Evolutionary conservation across 129 eudicot species (phyloP).

Genomic region (Mikania micrantha): DNA sequence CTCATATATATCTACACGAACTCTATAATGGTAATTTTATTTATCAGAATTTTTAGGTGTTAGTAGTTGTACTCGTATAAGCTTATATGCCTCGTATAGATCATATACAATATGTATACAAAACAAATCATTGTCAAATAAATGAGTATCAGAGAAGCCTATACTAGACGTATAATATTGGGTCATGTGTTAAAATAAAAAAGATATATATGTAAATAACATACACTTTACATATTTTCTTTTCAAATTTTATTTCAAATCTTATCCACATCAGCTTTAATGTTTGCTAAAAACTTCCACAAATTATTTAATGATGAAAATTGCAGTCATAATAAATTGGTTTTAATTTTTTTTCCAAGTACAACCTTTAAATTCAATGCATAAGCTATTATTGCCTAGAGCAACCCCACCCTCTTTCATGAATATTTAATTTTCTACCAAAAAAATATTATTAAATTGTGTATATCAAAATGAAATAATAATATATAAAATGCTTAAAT

Average conservation of each 20-base stretch:
- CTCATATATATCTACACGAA: too few relatives aligned
- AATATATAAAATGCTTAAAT: background rate
- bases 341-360: constrained; percentile 4
- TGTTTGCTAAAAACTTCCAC: constrained; percentile 9
- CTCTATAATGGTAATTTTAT: too few relatives aligned
- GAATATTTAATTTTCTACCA: constrained; percentile 6
- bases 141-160: too few relatives aligned
- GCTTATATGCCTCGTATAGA: too few relatives aligned
- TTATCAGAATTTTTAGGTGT: too few relatives aligned
- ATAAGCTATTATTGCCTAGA: constrained; percentile 15
- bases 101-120: too few relatives aligned
- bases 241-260: background rate
- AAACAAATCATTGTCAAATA: too few relatives aligned
- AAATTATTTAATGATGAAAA: constrained; percentile 7
- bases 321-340: constrained; percentile 14
- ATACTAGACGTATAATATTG: too few relatives aligned
- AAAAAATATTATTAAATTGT: background rate
- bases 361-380: constrained; percentile 24
- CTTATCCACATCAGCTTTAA: constrained; percentile 2
- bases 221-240: too few relatives aligned
- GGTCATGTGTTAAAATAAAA: too few relatives aligned
- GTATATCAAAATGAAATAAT: background rate
- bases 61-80: too few relatives aligned
- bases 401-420: constrained; percentile 26
- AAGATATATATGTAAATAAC: too few relatives aligned